These are phyloP conservation scores for Sphagnum contortum DNA, from an alignment of 225 moss, liverwort and hornwort species.

Conservation along the genomic window DNA sequence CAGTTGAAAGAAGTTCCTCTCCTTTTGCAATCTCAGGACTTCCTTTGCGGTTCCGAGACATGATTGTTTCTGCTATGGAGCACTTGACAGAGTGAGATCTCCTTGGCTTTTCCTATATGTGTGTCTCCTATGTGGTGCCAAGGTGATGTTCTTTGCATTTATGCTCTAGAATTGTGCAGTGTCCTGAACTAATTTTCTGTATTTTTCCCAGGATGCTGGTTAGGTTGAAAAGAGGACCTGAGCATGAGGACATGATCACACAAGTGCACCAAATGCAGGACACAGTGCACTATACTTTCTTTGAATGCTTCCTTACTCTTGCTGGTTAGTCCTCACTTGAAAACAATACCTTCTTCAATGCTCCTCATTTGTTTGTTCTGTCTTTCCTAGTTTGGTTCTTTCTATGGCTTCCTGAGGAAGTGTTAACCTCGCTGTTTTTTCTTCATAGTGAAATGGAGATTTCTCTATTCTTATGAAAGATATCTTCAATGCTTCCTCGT, in stretches of 20 bases:
- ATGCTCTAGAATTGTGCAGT: not conserved
- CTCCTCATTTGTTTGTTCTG: too few relatives aligned
- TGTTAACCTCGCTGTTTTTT: too few relatives aligned
- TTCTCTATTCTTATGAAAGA: too few relatives aligned
- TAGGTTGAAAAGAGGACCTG: constrained; percentile 41
- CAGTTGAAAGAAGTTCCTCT: constrained; percentile 74
- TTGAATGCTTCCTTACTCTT: constrained; percentile 86
- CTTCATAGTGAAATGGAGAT: too few relatives aligned
- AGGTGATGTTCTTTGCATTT: not conserved
- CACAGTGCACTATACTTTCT: constrained; percentile 79
- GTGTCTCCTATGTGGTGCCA: not conserved
- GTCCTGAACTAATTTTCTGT: not conserved
- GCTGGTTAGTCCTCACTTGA: constrained; percentile 37
- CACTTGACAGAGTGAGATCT: constrained; percentile 71
- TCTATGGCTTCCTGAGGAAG: too few relatives aligned
- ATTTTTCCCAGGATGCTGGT: constrained; percentile 68
- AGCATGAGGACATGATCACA: constrained; percentile 66
- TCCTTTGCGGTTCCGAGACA: constrained; percentile 79
- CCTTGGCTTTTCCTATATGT: not conserved
- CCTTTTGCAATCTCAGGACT: constrained; percentile 79
- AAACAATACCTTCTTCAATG: too few relatives aligned
- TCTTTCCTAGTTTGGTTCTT: too few relatives aligned
- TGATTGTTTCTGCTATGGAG: constrained; percentile 88
- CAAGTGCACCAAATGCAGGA: constrained; percentile 91
- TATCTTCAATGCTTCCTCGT: too few relatives aligned